These are phyloP conservation scores for Amorphotheca resinae DNA, from an alignment of 495 filamentous ascomycete species.

Conservation along the genomic window DNA sequence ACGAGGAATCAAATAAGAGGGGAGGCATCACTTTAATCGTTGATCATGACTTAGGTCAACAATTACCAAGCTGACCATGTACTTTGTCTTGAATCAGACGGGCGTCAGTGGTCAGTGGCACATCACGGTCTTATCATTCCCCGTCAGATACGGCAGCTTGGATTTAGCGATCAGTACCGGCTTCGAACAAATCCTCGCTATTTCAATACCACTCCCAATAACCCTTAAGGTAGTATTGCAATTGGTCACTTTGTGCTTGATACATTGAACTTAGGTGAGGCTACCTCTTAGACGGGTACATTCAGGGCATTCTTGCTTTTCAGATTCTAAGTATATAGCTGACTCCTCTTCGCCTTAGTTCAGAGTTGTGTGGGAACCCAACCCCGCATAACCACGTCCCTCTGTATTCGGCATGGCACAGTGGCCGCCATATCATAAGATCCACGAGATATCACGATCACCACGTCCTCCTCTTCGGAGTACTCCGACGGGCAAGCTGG, in stretches of 20 bases:
- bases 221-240: constrained; percentile 22
- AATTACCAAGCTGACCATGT: constrained; percentile 7
- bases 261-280: constrained; percentile 26
- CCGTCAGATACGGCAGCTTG: no score
- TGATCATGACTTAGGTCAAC: constrained; percentile 35
- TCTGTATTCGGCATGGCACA: no score
- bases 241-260: no score
- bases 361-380: constrained; percentile 39
- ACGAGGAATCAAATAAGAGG: constrained; percentile 8
- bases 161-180: constrained; percentile 42
- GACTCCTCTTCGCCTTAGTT: constrained; percentile 50
- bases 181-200: constrained; percentile 28
- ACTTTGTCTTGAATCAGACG: constrained; percentile 4
- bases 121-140: constrained; percentile 37
- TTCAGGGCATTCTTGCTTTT: constrained; percentile 41
- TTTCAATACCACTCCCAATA: constrained; percentile 29
- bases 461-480: no score
- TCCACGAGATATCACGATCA: no score
- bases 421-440: no score
- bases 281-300: constrained; percentile 34
- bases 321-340: no score
- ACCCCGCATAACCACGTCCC: constrained; percentile 28
- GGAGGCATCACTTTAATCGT: constrained; percentile 29
- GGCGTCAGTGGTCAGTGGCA: constrained; percentile 8
- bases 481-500: no score